Evolutionary conservation across 208 protist genomes (phyloP), one percentile per base, ranked within the genome.

Genomic region (Trypanosoma lewisi): DNA sequence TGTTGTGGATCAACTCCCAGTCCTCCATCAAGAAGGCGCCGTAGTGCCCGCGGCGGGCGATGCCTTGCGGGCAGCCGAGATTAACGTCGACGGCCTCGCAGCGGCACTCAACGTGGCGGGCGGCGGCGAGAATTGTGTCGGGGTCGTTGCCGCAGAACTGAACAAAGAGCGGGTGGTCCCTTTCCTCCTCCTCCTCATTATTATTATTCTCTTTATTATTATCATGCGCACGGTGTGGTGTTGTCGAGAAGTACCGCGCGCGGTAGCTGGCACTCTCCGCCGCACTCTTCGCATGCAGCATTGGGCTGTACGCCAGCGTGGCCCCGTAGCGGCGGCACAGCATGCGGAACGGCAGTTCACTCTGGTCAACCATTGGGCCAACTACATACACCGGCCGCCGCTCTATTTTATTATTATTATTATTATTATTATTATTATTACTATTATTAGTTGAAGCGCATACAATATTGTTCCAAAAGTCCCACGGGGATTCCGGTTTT

Each of bases 291-390:
- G 78, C 77, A 67, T 96, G 85, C 37, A 96, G 75, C 94, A 97
- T 97, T 19, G 92, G 91, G 0, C 90, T 94, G 78, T 97, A 97
- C 48, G 78, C 63, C 14, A 97, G 64, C 14, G 77, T 79, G 3
- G 90, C 71, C 17, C 91, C 92, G 70, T 95, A 91, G 41, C 85
- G 59, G 2, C 86, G 69, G 59, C 91, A 95, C 27, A 97, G 78
- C 69, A 96, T 63, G 3, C 94, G 83, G 61, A 97, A 97, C 4
- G 94, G 83, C 57, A 97, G 67, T 68, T 96, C 91, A 60, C 84
- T 94, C 62, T 88, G 78, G 52, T 96, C 90, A n/a, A 97, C 94
- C 94, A 97, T 97, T 2, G 94, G 94, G 2, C 89, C 94, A 0
- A 96, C 69, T 12, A 93, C 79, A 44, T 85, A 81, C 74, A 84